Evolutionary conservation across 2,329 filamentous ascomycete species (phyloP).

Genomic region (Fusarium papillatum): DNA sequence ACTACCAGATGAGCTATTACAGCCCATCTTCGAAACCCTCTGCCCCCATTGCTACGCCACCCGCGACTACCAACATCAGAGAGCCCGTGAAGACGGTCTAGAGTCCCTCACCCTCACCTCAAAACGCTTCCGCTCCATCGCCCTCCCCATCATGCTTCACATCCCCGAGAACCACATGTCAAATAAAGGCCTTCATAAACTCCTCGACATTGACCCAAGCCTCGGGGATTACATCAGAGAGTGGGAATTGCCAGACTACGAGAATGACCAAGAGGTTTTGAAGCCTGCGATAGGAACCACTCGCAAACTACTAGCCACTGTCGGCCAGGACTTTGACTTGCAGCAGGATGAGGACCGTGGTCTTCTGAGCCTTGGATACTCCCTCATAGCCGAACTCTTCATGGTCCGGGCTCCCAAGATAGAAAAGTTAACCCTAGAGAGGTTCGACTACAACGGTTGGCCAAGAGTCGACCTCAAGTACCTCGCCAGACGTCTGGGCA

Average conservation of each 20-base stretch:
- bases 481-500: background rate
- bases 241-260: background rate
- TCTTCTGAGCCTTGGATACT: background rate
- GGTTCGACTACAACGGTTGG: background rate
- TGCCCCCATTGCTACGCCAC: background rate
- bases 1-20: background rate
- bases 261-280: background rate
- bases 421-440: background rate
- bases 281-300: background rate
- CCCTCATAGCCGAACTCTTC: background rate
- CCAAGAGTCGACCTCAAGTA: background rate
- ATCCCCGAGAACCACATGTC: background rate
- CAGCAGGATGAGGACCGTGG: background rate
- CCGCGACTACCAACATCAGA: background rate
- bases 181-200: background rate
- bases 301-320: background rate
- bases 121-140: background rate
- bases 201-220: background rate
- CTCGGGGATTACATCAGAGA: background rate
- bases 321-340: background rate
- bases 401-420: background rate
- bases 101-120: background rate
- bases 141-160: background rate
- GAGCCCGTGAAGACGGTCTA: background rate
- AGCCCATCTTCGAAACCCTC: background rate